Conservation (phyloP, 768 basidiomycete genomes). For the Hysterangium stoloniferum region DNA sequence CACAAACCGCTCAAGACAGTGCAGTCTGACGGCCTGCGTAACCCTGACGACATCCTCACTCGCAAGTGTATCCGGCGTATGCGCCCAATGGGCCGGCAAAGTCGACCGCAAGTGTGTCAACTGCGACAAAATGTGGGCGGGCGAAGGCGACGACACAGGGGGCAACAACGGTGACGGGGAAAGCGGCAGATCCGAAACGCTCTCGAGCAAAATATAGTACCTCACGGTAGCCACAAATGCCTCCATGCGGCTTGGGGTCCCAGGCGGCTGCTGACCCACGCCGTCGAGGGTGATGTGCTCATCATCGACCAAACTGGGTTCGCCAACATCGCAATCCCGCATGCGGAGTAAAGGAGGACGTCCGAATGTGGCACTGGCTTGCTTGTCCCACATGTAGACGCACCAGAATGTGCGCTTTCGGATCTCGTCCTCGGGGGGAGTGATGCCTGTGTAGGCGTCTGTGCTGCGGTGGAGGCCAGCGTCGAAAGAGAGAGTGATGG, state of each 20-base stretch:
- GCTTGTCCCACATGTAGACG: conserved; percentile 95
- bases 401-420: conserved; percentile 96
- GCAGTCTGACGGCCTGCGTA: conserved; percentile 80
- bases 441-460: conserved; percentile 80
- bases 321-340: conserved; percentile 86
- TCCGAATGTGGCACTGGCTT: conserved; percentile 82
- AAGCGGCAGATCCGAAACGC: conserved; percentile 68
- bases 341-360: conserved; percentile 80
- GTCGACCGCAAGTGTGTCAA: conserved; percentile 71
- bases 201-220: conserved; percentile 83
- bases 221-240: conserved; percentile 74
- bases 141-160: conserved; percentile 43
- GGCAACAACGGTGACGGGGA: conserved; percentile 71
- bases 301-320: conserved; percentile 80
- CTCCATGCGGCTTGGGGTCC: conserved; percentile 66
- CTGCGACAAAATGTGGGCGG: conserved; percentile 31
- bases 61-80: conserved; percentile 70
- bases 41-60: conserved; percentile 83
- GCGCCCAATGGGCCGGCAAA: conserved; percentile 72
- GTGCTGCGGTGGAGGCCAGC: conserved; percentile 84
- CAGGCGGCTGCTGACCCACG: conserved; percentile 50
- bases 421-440: conserved; percentile 84
- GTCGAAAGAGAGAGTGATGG: conserved; percentile 81
- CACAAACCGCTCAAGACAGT: conserved; percentile 84
- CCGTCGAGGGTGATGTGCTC: conserved; percentile 78